phyloP scores from a whole-genome alignment of 2,329 filamentous ascomycete species.

The Thelonectria rubi region DNA sequence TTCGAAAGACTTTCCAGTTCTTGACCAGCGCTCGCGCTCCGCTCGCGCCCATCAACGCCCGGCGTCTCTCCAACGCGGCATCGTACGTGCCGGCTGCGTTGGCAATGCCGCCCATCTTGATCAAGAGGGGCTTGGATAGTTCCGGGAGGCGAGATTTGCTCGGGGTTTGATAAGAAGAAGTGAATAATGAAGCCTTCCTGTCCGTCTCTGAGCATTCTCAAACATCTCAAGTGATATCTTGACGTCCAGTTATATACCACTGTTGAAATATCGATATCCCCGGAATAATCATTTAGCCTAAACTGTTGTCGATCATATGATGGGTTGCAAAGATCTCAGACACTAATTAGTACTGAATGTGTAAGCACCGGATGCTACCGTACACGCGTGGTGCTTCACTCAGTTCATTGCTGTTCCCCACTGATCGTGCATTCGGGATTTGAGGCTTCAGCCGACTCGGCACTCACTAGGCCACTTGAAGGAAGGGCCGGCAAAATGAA shows the following conservation, averaged over 20 bases:
- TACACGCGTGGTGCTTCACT: neutral
- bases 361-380: neutral
- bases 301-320: conserved; percentile 15
- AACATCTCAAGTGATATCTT: neutral
- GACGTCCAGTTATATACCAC: conserved; percentile 9
- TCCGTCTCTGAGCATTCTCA: too few species aligned
- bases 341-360: neutral
- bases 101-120: conserved; percentile 15
- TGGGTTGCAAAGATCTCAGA: neutral
- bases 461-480: too few species aligned
- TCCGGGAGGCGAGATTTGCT: too few species aligned
- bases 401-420: too few species aligned
- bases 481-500: too few species aligned
- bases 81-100: conserved; percentile 51
- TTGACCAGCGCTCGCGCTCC: conserved; percentile 64
- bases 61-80: conserved; percentile 61
- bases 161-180: neutral
- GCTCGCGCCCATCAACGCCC: conserved; percentile 62
- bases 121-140: neutral
- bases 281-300: conserved; percentile 8
- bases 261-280: conserved; percentile 1
- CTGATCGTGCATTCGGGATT: too few species aligned
- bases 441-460: too few species aligned
- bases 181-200: neutral
- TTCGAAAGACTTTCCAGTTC: conserved; percentile 68